Evolutionary conservation across 164 flowering plant genomes (phyloP).

Genomic region (Kalanchoe fedtschenkoi): DNA sequence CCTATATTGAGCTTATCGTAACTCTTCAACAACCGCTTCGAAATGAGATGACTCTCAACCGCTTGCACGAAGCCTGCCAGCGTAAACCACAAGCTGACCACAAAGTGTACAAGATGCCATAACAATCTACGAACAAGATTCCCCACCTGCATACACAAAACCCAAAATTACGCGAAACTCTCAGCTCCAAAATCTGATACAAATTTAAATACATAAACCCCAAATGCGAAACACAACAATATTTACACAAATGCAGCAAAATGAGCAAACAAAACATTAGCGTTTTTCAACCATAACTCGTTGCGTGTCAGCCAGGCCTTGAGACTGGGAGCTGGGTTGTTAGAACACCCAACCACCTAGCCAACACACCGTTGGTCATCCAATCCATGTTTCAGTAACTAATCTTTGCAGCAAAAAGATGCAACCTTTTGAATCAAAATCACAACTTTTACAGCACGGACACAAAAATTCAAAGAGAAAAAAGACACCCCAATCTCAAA

Average conservation of each 20-base stretch:
- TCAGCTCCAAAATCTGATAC: neutral
- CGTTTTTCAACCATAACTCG: too few species aligned
- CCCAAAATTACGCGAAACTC: neutral
- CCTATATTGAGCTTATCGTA: conserved; percentile 32
- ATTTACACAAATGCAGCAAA: neutral
- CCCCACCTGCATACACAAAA: conserved; percentile 19
- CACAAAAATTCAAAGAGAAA: neutral
- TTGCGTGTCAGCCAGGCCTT: too few species aligned
- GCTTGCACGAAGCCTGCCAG: conserved; percentile 13
- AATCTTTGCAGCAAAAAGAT: too few species aligned
- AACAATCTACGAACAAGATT: conserved; percentile 23
- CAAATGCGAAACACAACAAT: neutral
- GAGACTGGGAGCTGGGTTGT: too few species aligned
- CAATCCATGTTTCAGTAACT: too few species aligned
- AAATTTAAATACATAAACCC: neutral
- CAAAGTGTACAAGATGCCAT: conserved; percentile 50
- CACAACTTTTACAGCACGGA: neutral
- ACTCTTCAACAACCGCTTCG: conserved; percentile 31
- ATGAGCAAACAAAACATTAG: too few species aligned
- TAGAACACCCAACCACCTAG: neutral
- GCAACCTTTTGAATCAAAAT: neutral
- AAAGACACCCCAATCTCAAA: too few species aligned
- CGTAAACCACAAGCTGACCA: conserved; percentile 33
- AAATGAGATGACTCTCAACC: conserved; percentile 45
- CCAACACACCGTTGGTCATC: neutral